These are phyloP conservation scores for Backusella tuberculispora DNA, from an alignment of 192 early-diverging fungal genomes.

Conservation along the genomic window DNA sequence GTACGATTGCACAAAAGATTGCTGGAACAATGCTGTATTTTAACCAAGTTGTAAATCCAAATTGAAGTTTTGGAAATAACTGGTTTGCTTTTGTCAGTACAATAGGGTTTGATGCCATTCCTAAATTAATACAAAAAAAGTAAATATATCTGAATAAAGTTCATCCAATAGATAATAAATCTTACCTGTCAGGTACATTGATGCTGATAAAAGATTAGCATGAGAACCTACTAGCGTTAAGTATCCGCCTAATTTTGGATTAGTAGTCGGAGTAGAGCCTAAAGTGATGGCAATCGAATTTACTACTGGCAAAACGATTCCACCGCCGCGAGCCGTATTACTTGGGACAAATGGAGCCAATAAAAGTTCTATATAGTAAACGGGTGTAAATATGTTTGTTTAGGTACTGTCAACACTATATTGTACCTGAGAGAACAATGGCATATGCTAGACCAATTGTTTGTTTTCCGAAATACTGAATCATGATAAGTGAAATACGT, in stretches of 20 bases:
- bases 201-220: slow-evolving; percentile 74
- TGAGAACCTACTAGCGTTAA: slow-evolving; percentile 66
- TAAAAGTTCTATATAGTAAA: slow-evolving; percentile 55
- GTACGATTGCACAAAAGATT: slow-evolving; percentile 26
- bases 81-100: slow-evolving; percentile 59
- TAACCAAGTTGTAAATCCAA: slow-evolving; percentile 70
- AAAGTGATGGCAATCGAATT: slow-evolving; percentile 62
- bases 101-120: slow-evolving; percentile 78
- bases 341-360: slow-evolving; percentile 74
- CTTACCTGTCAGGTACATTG: slow-evolving; percentile 67
- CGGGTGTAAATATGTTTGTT: background rate
- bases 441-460: slow-evolving; percentile 63
- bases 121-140: slow-evolving; percentile 3
- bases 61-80: slow-evolving; percentile 64
- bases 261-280: slow-evolving; percentile 44
- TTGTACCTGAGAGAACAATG: slow-evolving; percentile 43
- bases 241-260: slow-evolving; percentile 54
- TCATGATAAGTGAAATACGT: slow-evolving; percentile 61
- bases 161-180: background rate
- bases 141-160: background rate
- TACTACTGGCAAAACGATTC: slow-evolving; percentile 78
- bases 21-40: slow-evolving; percentile 57
- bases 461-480: slow-evolving; percentile 54
- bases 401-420: background rate
- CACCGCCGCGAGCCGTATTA: slow-evolving; percentile 78